A percentile compares a stretch with the other conserved stretches of the same genome.
Evolutionary conservation across 148 eudicot genomes (phyloP).

Genomic region (Arctostaphylos glauca): DNA sequence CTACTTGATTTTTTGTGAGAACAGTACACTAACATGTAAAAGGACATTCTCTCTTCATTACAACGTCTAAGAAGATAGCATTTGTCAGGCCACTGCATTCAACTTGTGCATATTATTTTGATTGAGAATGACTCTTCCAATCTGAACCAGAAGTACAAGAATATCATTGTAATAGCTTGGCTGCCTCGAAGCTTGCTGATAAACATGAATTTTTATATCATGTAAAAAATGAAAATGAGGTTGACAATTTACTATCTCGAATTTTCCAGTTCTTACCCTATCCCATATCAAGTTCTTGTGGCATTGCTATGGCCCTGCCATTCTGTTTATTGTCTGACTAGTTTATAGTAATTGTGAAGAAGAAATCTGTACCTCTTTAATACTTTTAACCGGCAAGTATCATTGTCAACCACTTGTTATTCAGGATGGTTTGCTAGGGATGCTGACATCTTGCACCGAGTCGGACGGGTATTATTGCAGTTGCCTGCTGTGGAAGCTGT

Average conservation of each 20-base stretch:
- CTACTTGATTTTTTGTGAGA: neutral
- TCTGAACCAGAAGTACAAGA: neutral
- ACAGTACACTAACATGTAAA: neutral
- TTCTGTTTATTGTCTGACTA: neutral
- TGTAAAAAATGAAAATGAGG: neutral
- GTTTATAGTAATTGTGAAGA: neutral
- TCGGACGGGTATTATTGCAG: slow-evolving; percentile 63
- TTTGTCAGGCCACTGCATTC: slow-evolving; percentile 6
- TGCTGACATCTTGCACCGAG: slow-evolving; percentile 50
- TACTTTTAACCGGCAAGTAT: neutral
- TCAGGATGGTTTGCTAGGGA: slow-evolving; percentile 98
- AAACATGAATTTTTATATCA: neutral
- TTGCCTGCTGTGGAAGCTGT: slow-evolving; percentile 26
- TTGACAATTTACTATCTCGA: neutral
- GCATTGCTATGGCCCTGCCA: neutral
- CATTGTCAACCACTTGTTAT: slow-evolving; percentile 12
- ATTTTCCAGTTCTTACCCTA: neutral
- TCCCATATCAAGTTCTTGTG: neutral
- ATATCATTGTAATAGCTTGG: neutral
- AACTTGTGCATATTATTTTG: neutral
- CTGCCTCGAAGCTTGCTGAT: neutral
- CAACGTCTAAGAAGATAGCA: neutral
- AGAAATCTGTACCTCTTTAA: neutral
- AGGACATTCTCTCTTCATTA: neutral
- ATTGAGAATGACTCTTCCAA: neutral